Evolutionary conservation across 1,284 basidiomycete species (phyloP).

Genomic region (Hemileia vastatrix): DNA sequence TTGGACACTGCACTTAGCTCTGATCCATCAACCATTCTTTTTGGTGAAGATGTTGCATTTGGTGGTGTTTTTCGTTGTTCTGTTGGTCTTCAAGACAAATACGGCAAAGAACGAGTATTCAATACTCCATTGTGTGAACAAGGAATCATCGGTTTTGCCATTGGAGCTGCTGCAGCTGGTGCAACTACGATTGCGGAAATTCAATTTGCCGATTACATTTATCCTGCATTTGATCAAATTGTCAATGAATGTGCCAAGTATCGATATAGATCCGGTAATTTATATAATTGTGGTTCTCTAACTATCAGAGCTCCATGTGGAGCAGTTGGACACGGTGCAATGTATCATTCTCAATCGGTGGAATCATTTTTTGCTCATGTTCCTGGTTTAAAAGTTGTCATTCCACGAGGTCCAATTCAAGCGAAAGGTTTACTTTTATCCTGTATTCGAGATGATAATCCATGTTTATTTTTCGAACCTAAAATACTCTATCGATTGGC

Average conservation of each 20-base stretch:
- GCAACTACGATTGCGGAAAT: constrained; percentile 91
- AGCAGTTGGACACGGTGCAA: constrained; percentile 80
- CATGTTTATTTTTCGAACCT: constrained; percentile 87
- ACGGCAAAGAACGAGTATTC: background rate
- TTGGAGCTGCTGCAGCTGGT: constrained; percentile 82
- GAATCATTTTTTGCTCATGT: constrained; percentile 65
- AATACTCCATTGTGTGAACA: constrained; percentile 59
- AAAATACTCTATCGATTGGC: constrained; percentile 77
- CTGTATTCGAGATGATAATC: constrained; percentile 80
- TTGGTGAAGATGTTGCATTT: background rate
- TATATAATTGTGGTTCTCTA: constrained; percentile 69
- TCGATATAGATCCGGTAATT: constrained; percentile 75
- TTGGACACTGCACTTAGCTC: too few relatives aligned
- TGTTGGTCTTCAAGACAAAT: background rate
- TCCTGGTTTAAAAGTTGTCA: constrained; percentile 56
- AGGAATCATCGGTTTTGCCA: constrained; percentile 87
- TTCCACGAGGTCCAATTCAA: constrained; percentile 85
- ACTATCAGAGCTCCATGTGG: constrained; percentile 80
- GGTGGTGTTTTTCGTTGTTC: background rate
- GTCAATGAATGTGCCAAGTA: constrained; percentile 94
- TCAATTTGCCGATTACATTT: constrained; percentile 48
- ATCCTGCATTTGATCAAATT: constrained; percentile 60
- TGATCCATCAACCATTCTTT: too few relatives aligned
- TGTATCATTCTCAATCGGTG: constrained; percentile 89
- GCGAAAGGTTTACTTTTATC: constrained; percentile 80